Evolutionary conservation across 768 basidiomycete species (phyloP).

Genomic region (Calocybe gangraenosa): DNA sequence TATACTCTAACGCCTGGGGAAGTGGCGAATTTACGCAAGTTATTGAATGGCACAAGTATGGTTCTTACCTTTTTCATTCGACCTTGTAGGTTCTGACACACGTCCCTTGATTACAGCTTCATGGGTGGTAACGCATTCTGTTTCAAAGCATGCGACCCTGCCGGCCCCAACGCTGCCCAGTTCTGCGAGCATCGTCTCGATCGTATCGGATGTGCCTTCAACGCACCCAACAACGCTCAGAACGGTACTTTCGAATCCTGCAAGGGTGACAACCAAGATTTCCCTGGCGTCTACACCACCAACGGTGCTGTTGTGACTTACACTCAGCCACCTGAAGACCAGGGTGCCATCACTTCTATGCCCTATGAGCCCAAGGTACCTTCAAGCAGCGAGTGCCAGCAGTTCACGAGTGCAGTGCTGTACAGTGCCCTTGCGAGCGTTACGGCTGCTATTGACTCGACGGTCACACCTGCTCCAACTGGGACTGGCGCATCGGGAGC

Average conservation of each 20-base stretch:
- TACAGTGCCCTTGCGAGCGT: slow-evolving; percentile 23
- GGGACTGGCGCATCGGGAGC: neutral
- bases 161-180: slow-evolving; percentile 33
- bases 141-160: slow-evolving; percentile 56
- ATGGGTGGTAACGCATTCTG: slow-evolving; percentile 52
- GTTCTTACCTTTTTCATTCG: slow-evolving; percentile 11
- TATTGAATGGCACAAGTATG: slow-evolving; percentile 55
- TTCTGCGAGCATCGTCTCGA: slow-evolving; percentile 62
- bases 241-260: slow-evolving; percentile 51
- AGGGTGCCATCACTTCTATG: slow-evolving; percentile 31
- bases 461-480: neutral
- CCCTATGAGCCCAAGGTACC: slow-evolving; percentile 37
- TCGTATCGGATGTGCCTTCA: slow-evolving; percentile 69
- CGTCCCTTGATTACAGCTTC: slow-evolving; percentile 34
- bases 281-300: slow-evolving; percentile 20
- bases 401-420: slow-evolving; percentile 25
- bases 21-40: slow-evolving; percentile 40
- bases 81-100: no score
- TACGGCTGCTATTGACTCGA: slow-evolving; percentile 2
- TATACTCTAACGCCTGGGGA: slow-evolving; percentile 19
- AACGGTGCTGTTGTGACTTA: slow-evolving; percentile 37
- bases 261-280: slow-evolving; percentile 43
- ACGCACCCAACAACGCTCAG: slow-evolving; percentile 52
- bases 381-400: slow-evolving; percentile 30
- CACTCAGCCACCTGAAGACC: slow-evolving; percentile 34